Conservation (phyloP, 2,329 filamentous ascomycete genomes). For the Aureobasidium lini region DNA sequence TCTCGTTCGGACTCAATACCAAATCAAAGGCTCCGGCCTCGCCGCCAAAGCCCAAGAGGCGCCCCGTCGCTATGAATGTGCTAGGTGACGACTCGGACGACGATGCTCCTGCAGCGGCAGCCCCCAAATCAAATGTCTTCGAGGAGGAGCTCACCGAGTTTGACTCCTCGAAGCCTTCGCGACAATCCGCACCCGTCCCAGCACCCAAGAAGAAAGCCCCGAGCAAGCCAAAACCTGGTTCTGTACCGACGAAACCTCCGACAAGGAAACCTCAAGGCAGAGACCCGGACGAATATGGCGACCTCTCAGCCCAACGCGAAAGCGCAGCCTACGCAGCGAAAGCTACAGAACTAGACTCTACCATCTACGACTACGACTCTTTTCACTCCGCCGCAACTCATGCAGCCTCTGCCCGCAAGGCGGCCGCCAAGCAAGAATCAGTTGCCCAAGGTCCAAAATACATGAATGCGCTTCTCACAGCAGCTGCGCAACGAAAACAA, state of each 20-base stretch:
- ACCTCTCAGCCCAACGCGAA: slow-evolving; percentile 58
- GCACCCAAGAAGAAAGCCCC: slow-evolving; percentile 18
- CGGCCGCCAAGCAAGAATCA: slow-evolving; percentile 45
- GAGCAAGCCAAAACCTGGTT: slow-evolving; percentile 21
- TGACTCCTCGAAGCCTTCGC: slow-evolving; percentile 39
- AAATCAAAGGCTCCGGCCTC: slow-evolving; percentile 23
- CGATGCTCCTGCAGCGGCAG: slow-evolving; percentile 45
- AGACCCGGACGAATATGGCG: slow-evolving; percentile 41
- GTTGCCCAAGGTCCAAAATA: slow-evolving; percentile 65
- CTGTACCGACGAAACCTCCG: slow-evolving; percentile 27
- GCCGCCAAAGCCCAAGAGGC: slow-evolving; percentile 22
- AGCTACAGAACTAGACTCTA: slow-evolving; percentile 60
- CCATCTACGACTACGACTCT: slow-evolving; percentile 78
- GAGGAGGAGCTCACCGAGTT: slow-evolving; percentile 50
- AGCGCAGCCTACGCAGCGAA: slow-evolving; percentile 58
- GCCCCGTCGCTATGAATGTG: slow-evolving; percentile 19
- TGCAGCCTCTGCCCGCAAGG: slow-evolving; percentile 45
- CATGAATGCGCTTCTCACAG: slow-evolving; percentile 65
- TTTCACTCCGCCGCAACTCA: slow-evolving; percentile 74
- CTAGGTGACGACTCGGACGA: slow-evolving; percentile 51
- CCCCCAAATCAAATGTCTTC: slow-evolving; percentile 26
- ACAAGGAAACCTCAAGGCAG: slow-evolving; percentile 33
- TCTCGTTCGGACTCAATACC: slow-evolving; percentile 30
- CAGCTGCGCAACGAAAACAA: slow-evolving; percentile 68
- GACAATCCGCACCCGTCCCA: slow-evolving; percentile 26